Conservation (phyloP, 2,329 filamentous ascomycete genomes). For the Ascochyta lentis region DNA sequence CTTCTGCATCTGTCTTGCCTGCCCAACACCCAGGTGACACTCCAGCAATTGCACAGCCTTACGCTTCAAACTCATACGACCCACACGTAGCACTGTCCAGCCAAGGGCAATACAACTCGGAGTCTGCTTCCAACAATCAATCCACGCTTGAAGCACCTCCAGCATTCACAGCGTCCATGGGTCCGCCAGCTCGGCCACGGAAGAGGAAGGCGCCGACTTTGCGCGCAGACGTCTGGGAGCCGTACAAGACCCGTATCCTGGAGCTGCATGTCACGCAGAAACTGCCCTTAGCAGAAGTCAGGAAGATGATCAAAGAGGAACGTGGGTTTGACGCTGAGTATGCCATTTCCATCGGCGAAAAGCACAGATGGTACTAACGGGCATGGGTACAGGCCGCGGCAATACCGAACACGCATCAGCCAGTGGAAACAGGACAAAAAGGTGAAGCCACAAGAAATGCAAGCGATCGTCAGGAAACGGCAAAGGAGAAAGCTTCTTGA, state of each 20-base stretch:
- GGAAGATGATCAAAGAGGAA: too few species aligned
- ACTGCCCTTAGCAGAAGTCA: neutral
- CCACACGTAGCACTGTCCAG: too few species aligned
- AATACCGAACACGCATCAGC: conserved; percentile 29
- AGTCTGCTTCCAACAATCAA: too few species aligned
- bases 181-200: conserved; percentile 21
- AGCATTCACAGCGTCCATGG: conserved; percentile 5
- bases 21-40: too few species aligned
- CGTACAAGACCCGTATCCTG: conserved; percentile 25
- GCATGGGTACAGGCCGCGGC: conserved; percentile 2
- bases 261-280: conserved; percentile 20
- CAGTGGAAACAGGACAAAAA: conserved; percentile 32
- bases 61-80: too few species aligned
- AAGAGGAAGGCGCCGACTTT: conserved; percentile 31
- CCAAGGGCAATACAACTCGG: too few species aligned
- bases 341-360: neutral
- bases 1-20: too few species aligned
- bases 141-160: too few species aligned
- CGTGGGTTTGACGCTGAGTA: neutral
- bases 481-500: conserved; percentile 30
- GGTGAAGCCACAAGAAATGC: conserved; percentile 28
- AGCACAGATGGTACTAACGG: neutral
- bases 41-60: too few species aligned
- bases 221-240: conserved; percentile 27
- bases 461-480: conserved; percentile 30